These are phyloP conservation scores for Euptelea pleiosperma DNA, from an alignment of 164 flowering plant genomes.

Conservation along the genomic window DNA sequence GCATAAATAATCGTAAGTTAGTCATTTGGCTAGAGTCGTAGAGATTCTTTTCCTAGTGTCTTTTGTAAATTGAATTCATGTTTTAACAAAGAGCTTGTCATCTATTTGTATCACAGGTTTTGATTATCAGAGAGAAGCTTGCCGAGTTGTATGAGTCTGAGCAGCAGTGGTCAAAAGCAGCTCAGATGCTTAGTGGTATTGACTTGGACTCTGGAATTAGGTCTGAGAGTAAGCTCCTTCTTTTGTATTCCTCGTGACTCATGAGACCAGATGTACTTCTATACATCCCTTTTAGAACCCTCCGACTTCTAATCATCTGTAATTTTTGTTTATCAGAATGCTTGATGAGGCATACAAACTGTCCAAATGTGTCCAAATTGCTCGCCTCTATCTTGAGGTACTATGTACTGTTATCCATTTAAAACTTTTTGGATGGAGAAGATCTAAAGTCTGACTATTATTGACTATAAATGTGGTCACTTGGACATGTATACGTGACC, in stretches of 20 bases:
- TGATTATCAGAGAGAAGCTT: slow-evolving; percentile 88
- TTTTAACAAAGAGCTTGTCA: neutral
- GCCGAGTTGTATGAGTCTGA: slow-evolving; percentile 98
- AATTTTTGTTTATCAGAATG: slow-evolving; percentile 43
- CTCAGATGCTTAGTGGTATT: slow-evolving; percentile 99
- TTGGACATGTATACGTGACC: neutral
- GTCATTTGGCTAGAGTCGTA: too few species aligned
- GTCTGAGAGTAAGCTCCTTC: slow-evolving; percentile 29
- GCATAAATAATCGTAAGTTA: too few species aligned
- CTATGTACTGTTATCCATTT: neutral
- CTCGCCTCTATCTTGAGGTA: slow-evolving; percentile 97
- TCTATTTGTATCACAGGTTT: slow-evolving; percentile 45
- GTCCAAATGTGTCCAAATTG: slow-evolving; percentile 96
- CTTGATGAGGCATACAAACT: slow-evolving; percentile 83
- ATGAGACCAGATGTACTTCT: neutral
- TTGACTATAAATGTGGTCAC: neutral
- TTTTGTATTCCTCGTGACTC: slow-evolving; percentile 6
- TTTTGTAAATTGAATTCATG: neutral
- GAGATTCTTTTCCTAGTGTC: neutral
- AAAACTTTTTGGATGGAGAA: neutral
- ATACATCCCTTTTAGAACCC: neutral
- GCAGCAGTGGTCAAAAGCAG: slow-evolving; percentile 97
- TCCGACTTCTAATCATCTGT: neutral
- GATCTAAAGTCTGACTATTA: neutral
- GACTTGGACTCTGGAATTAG: slow-evolving; percentile 95